These are phyloP conservation scores for Dipteronia dyeriana DNA, from an alignment of 345 rosid species.

Conservation along the genomic window DNA sequence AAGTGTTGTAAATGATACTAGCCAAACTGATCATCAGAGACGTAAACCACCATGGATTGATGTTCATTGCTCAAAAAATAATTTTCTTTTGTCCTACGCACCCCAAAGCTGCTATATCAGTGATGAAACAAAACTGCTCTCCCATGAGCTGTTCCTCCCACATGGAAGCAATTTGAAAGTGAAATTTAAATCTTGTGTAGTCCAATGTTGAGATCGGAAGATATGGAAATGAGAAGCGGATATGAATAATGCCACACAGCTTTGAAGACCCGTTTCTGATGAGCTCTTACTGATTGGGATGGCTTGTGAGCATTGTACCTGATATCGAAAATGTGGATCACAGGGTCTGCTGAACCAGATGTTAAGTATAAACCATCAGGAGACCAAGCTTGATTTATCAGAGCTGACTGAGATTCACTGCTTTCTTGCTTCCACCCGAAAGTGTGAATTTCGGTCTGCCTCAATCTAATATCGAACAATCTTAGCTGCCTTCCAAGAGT, in stretches of 20 bases:
- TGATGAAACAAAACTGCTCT: constrained; percentile 29
- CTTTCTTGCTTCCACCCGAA: constrained; percentile 98
- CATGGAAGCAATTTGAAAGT: neutral
- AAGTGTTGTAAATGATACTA: neutral
- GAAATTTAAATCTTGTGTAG: constrained; percentile 54
- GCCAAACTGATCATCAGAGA: neutral
- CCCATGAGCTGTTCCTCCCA: neutral
- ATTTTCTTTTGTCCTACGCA: constrained; percentile 29
- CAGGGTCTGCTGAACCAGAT: constrained; percentile 94
- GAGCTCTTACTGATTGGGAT: constrained; percentile 82
- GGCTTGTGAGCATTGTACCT: constrained; percentile 77
- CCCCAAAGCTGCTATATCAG: constrained; percentile 46
- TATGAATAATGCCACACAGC: constrained; percentile 78
- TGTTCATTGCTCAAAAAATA: constrained; percentile 35
- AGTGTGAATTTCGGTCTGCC: constrained; percentile 77
- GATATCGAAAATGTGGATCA: constrained; percentile 85
- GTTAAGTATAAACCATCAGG: constrained; percentile 78
- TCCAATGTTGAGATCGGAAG: constrained; percentile 85
- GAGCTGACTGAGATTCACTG: constrained; percentile 89
- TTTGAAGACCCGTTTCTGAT: constrained; percentile 82
- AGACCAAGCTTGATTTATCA: constrained; percentile 93
- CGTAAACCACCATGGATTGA: neutral
- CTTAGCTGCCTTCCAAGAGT: constrained; percentile 77
- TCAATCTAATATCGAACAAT: constrained; percentile 73
- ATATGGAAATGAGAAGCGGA: constrained; percentile 80